Percentiles rank a stretch among this genome's conserved stretches.
Conservation (phyloP, 352 stramenopile species). For the Globisporangium uncinulatum region DNA sequence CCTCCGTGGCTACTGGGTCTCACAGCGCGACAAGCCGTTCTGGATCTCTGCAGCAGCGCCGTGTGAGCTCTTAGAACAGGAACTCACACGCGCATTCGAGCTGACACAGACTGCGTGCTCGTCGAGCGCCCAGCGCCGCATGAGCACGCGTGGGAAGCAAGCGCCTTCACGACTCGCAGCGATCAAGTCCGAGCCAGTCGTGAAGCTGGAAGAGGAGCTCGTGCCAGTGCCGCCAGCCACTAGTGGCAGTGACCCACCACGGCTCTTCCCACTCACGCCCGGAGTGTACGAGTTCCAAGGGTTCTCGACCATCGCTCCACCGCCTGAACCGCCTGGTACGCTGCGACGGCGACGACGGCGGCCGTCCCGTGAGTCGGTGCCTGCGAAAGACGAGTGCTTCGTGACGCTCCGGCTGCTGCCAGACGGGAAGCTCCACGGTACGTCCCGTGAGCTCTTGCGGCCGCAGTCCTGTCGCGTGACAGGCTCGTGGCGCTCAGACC, state of each 20-base stretch:
- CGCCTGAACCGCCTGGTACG: slow-evolving; percentile 4
- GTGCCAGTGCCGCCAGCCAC: neutral
- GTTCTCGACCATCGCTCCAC: slow-evolving; percentile 38
- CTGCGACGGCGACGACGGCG: neutral
- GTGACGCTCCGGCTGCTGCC: slow-evolving; percentile 55
- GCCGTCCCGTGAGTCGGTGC: slow-evolving; percentile 2
- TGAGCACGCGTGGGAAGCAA: neutral
- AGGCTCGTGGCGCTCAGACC: slow-evolving; percentile 50
- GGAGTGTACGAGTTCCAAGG: slow-evolving; percentile 63
- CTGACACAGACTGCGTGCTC: slow-evolving; percentile 1
- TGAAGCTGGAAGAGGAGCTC: neutral
- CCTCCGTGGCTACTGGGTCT: slow-evolving; percentile 3
- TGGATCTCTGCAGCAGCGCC: slow-evolving; percentile 12
- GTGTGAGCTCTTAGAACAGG: slow-evolving; percentile 13
- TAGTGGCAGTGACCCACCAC: slow-evolving; percentile 1
- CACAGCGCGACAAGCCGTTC: slow-evolving; percentile 11
- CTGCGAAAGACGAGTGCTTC: slow-evolving; percentile 47
- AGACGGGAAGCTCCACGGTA: slow-evolving; percentile 43
- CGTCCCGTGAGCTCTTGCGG: slow-evolving; percentile 51
- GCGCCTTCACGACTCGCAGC: neutral
- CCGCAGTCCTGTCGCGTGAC: slow-evolving; percentile 46
- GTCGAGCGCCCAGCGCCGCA: neutral
- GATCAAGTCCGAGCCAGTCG: neutral
- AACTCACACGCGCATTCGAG: slow-evolving; percentile 8
- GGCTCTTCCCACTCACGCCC: slow-evolving; percentile 42